Base-by-base conservation (phyloP, 163 green algal genomes). In the Scenedesmus sp. region DNA sequence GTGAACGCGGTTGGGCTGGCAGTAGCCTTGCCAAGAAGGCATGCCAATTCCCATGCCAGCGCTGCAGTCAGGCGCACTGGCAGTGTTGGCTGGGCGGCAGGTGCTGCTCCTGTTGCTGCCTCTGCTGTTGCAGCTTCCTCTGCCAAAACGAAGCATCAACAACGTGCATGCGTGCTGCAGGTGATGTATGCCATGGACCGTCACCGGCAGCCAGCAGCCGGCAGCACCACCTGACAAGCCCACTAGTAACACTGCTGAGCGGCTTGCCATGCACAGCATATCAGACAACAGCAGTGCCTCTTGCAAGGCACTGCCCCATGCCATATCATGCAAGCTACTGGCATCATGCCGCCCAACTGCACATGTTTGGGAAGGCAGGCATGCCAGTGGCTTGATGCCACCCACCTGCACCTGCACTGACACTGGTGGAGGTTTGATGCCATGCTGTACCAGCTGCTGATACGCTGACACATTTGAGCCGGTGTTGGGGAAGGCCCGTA, bases 381-480 rank as follows among this genome's bases (percentile, higher is more conserved):
- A n/a, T n/a, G n/a, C n/a, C n/a, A n/a, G n/a, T 7, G 9, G 72
- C 49, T 10, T 46, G 3, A 3, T 35, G 61, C 16, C 65, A 9
- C 72, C 35, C 35, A 81, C 72, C 72, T 81, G 33, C 3, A 81
- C 35, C 12, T 15, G 72, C 13, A 12, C 72, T 78, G 82, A 53
- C 3, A 33, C 53, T 53, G 82, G 65, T 16, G 65, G 82, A 53
- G 46, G 61, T 10, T 22, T 43, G 20, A 85, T 33, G 15, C 65
- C 85, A 42, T 90, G n/a, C 73, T 83, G 30, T 1, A 4, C 24
- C 43, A 90, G 68, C 68, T 90, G 85, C 44, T 51, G 42, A n/a
- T 84, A 90, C 10, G 70, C 72, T 59, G 65, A 16, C 9, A 61
- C 18, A 49, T 90, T 90, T 51, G 85, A 49, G 4, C 85, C 85